Evolutionary conservation across 164 flowering plant species (phyloP), one percentile per base, ranked within the genome.

Genomic region (Vitis riparia): DNA sequence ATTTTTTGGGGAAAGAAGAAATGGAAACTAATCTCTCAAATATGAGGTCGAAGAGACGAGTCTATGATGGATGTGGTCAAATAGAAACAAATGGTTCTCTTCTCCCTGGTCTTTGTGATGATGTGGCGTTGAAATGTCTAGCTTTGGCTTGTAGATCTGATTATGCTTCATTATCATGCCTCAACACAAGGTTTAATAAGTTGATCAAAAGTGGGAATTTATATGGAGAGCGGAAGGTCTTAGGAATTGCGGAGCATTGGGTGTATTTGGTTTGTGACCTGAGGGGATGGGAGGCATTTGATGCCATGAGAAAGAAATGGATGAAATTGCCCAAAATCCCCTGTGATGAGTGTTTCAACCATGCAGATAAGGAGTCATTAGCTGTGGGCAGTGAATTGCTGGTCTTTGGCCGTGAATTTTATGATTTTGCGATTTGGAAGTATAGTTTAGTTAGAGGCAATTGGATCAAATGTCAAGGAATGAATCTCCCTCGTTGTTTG

Each of bases 351-450:
- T 87, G 93, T 66, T 85, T 88, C 70, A 82, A 83, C 68, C 80
- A 73, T 71, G 85, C 92, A 9, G 92, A 88, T 75, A 88, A 87
- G 76, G 92, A 88, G 69, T 88, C 92, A 8, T 75, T 88, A 69
- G 82, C 91, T 62, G 91, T 87, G 50, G 91, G 91, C 2, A 79
- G 76, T 63, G 90, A 89, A 66, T 72, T 89, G 61, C 68, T 88
- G 69, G 91, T 86, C 49, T 89, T 89, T 69, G 94, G 91, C 29
- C 83, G 87, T 6, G 93, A 84, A 29, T 62, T 84, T 32, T 70
- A 79, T 53, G 85, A 83, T 61, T 84, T 85, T 70, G 88, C 85
- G 2, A 78, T 86, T 15, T 88, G 89, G 89, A 87, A 81, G 79
- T 89, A 79, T 53, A 82, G 84, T 65, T 50, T 84, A 70, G 60